Evolutionary conservation across 805 yeast genomes (phyloP).

Genomic region (Kazachstania kunashirensis): DNA sequence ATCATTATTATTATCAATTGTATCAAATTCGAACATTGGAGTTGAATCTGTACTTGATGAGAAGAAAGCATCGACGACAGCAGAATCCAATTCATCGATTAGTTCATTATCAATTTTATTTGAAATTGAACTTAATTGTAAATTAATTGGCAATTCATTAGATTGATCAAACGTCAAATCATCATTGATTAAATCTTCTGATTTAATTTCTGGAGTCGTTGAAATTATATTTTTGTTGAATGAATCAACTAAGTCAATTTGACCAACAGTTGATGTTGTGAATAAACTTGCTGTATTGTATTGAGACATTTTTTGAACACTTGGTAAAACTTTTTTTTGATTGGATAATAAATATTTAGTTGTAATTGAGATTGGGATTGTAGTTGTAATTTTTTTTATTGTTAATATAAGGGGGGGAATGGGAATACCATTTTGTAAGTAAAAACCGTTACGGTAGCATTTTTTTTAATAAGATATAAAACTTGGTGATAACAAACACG

Average conservation of each 20-base stretch:
- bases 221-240: not conserved
- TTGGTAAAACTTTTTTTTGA: slow-evolving; percentile 2
- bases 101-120: not conserved
- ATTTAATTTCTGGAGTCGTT: not conserved
- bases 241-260: slow-evolving; percentile 1
- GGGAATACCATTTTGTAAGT: slow-evolving; percentile 1
- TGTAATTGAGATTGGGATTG: slow-evolving; percentile 2
- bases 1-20: slow-evolving; percentile 17
- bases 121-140: slow-evolving; percentile 32
- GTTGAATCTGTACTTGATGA: slow-evolving; percentile 41
- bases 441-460: slow-evolving; percentile 10
- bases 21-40: slow-evolving; percentile 43
- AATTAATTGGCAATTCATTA: not conserved
- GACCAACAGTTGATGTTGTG: slow-evolving; percentile 4
- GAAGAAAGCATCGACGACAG: slow-evolving; percentile 51
- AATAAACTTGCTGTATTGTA: slow-evolving; percentile 11
- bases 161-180: not conserved
- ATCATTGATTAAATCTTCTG: not conserved
- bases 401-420: not conserved
- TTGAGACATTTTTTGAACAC: slow-evolving; percentile 10
- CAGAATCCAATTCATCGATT: slow-evolving; percentile 38
- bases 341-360: slow-evolving; percentile 1
- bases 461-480: too few relatives aligned
- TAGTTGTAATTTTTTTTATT: slow-evolving; percentile 2
- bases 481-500: too few relatives aligned